phyloP scores from a whole-genome alignment of 176 grass and related monocot species.

The Aechmea fasciata region DNA sequence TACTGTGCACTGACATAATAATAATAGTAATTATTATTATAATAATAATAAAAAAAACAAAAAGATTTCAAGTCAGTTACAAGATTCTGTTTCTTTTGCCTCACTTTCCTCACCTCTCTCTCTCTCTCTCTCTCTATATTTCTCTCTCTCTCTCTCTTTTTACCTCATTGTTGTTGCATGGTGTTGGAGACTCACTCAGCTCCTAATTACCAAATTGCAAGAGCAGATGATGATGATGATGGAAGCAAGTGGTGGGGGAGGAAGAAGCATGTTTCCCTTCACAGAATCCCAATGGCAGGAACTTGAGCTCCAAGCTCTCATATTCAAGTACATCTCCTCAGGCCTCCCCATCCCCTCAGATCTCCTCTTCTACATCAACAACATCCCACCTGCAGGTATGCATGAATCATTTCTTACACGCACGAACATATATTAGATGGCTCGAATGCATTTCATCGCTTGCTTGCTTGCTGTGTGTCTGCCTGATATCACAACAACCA shows the following conservation, averaged over 20 bases:
- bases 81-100: constrained; percentile 14
- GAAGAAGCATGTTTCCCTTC: constrained; percentile 55
- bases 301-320: constrained; percentile 86
- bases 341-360: constrained; percentile 79
- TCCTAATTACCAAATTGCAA: background rate
- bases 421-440: too few relatives aligned
- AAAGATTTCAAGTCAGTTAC: constrained; percentile 7
- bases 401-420: constrained; percentile 35
- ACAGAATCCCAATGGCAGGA: constrained; percentile 96
- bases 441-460: too few relatives aligned
- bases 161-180: background rate
- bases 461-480: too few relatives aligned
- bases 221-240: constrained; percentile 68
- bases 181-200: background rate
- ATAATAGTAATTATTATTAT: too few relatives aligned
- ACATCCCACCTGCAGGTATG: constrained; percentile 57
- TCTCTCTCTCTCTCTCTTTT: too few relatives aligned
- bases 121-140: constrained; percentile 1
- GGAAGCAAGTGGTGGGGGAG: constrained; percentile 3
- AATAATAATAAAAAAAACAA: background rate
- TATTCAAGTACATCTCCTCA: constrained; percentile 89
- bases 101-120: constrained; percentile 4
- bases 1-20: background rate
- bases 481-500: background rate
- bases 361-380: constrained; percentile 64